Conservation (phyloP, 768 basidiomycete genomes). For the Tephrocybe sp. region DNA sequence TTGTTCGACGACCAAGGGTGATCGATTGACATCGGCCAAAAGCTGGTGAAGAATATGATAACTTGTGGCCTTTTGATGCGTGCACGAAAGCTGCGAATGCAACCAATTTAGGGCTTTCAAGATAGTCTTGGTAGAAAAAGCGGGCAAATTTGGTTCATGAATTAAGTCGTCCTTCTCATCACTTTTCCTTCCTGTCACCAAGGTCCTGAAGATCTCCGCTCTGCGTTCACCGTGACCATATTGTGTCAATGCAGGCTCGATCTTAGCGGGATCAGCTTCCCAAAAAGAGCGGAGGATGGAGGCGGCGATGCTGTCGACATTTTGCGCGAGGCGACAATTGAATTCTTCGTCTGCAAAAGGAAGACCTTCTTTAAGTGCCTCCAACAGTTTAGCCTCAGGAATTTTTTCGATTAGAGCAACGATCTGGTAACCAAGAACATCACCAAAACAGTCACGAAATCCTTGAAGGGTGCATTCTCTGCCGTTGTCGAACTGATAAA, state of each 20-base stretch:
- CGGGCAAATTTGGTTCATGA: conserved; percentile 68
- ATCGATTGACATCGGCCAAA: conserved; percentile 60
- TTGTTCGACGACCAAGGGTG: conserved; percentile 83
- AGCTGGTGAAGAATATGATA: conserved; percentile 79
- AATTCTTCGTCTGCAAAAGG: conserved; percentile 32
- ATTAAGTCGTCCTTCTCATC: conserved; percentile 30
- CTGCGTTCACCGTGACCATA: conserved; percentile 32
- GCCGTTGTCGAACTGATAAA: conserved; percentile 39
- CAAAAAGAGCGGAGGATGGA: conserved; percentile 60
- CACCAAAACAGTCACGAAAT: conserved; percentile 60
- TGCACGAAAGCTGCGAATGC: conserved; percentile 33
- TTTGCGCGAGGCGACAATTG: conserved; percentile 31
- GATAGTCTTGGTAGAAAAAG: conserved; percentile 45
- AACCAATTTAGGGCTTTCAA: conserved; percentile 65
- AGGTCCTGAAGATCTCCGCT: conserved; percentile 41
- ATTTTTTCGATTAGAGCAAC: conserved; percentile 40
- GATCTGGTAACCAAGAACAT: conserved; percentile 63
- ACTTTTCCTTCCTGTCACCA: conserved; percentile 29
- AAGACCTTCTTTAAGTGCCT: conserved; percentile 28
- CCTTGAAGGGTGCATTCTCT: conserved; percentile 31
- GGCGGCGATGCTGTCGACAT: conserved; percentile 55
- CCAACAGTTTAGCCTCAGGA: conserved; percentile 27
- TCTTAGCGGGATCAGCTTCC: conserved; percentile 54
- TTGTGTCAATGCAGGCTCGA: conserved; percentile 41
- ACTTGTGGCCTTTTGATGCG: conserved; percentile 52